Conservation (phyloP, 148 eudicot genomes). For the Rhododendron vialii region DNA sequence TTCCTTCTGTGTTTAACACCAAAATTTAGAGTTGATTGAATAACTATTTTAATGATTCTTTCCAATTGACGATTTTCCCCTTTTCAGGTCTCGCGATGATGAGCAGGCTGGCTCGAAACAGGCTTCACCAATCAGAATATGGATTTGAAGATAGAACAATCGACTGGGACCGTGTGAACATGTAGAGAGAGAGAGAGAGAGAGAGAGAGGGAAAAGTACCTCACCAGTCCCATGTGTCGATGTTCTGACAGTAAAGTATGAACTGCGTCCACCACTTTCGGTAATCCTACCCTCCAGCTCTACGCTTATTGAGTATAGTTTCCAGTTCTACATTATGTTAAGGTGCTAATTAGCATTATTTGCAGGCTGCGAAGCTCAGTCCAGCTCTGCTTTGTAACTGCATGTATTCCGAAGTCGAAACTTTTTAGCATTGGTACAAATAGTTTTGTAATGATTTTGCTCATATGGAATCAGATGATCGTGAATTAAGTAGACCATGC, state of each 20-base stretch:
- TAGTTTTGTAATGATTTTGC: not conserved
- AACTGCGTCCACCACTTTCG: not conserved
- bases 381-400: not conserved
- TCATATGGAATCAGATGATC: not conserved
- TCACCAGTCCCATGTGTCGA: not conserved
- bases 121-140: slow-evolving; percentile 46
- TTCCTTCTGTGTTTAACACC: not conserved
- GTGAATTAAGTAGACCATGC: not conserved
- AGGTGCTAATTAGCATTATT: not conserved
- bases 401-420: not conserved
- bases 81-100: slow-evolving; percentile 63
- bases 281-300: not conserved
- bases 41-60: not conserved
- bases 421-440: not conserved
- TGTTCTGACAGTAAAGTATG: not conserved
- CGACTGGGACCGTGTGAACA: slow-evolving; percentile 57
- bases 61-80: not conserved
- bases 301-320: not conserved
- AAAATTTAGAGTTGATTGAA: not conserved
- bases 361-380: not conserved
- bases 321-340: not conserved
- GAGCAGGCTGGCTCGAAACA: slow-evolving; percentile 60
- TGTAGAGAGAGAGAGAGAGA: slow-evolving; percentile 9
- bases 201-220: too few species aligned
- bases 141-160: slow-evolving; percentile 45